Percentiles rank a stretch among this genome's conserved stretches.
Conservation (phyloP, 2,329 filamentous ascomycete species). For the Hymenoscyphus fraxineus region DNA sequence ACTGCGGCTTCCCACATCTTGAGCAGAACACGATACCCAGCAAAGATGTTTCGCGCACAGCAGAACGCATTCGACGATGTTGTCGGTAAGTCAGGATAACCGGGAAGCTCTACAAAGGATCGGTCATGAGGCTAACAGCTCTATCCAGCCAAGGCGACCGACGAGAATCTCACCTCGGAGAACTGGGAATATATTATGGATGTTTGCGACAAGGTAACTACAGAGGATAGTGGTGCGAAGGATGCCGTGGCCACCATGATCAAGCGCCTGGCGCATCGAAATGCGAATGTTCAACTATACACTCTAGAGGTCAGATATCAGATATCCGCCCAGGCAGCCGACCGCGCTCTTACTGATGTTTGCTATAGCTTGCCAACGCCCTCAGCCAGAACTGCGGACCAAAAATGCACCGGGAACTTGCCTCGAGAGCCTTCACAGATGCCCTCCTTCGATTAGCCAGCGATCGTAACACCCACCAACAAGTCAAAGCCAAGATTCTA, state of each 20-base stretch:
- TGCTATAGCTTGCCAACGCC: slow-evolving; percentile 60
- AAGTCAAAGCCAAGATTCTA: slow-evolving; percentile 95
- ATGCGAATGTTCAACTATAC: slow-evolving; percentile 76
- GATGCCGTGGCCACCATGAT: slow-evolving; percentile 70
- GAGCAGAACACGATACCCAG: slow-evolving; percentile 10
- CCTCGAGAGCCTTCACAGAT: slow-evolving; percentile 78
- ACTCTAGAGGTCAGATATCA: slow-evolving; percentile 55
- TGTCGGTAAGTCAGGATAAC: slow-evolving; percentile 50
- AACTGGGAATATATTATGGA: slow-evolving; percentile 63
- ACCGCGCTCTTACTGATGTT: neutral
- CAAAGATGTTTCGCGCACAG: slow-evolving; percentile 55
- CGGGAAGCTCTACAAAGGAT: slow-evolving; percentile 6
- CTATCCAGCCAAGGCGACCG: slow-evolving; percentile 72
- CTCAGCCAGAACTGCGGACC: slow-evolving; percentile 69
- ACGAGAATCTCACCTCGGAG: slow-evolving; percentile 81
- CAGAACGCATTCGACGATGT: slow-evolving; percentile 68
- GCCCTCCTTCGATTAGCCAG: slow-evolving; percentile 84
- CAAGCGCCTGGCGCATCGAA: slow-evolving; percentile 68
- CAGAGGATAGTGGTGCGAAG: slow-evolving; percentile 49
- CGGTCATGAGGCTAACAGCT: slow-evolving; percentile 20
- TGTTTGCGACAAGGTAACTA: slow-evolving; percentile 40
- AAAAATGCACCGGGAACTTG: slow-evolving; percentile 66
- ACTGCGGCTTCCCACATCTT: neutral
- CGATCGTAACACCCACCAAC: slow-evolving; percentile 92
- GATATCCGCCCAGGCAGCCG: neutral